These are phyloP conservation scores for Coprinopsis marcescibilis DNA, from an alignment of 768 basidiomycete genomes.

Conservation along the genomic window DNA sequence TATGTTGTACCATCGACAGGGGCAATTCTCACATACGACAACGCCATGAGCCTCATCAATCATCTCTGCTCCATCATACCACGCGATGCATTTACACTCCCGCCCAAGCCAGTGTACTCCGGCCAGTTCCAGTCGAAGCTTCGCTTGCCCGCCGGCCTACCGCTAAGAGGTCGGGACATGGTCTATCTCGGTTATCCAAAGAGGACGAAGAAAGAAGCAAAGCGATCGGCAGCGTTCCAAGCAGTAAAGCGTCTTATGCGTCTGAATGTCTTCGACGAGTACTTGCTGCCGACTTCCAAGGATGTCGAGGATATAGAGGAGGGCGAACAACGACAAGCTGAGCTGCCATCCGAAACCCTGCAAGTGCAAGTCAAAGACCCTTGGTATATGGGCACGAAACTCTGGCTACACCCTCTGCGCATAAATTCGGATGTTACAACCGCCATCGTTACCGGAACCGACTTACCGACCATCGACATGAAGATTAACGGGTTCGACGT, in stretches of 20 bases:
- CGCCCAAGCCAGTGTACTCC: slow-evolving; percentile 52
- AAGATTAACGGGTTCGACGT: slow-evolving; percentile 29
- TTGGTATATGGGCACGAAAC: slow-evolving; percentile 49
- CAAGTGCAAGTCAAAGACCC: slow-evolving; percentile 59
- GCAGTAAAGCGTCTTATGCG: slow-evolving; percentile 66
- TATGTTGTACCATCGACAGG: slow-evolving; percentile 68
- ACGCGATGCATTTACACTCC: slow-evolving; percentile 60
- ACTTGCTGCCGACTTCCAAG: slow-evolving; percentile 66
- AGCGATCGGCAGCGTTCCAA: slow-evolving; percentile 74
- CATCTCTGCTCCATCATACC: slow-evolving; percentile 77
- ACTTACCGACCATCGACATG: slow-evolving; percentile 44
- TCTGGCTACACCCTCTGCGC: slow-evolving; percentile 61
- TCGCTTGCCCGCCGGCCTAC: slow-evolving; percentile 62
- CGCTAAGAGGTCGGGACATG: slow-evolving; percentile 50
- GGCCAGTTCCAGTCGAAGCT: slow-evolving; percentile 56
- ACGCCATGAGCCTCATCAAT: slow-evolving; percentile 63
- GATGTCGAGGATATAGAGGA: slow-evolving; percentile 41
- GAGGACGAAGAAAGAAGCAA: slow-evolving; percentile 74
- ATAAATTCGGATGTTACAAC: slow-evolving; percentile 45
- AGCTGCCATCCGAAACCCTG: slow-evolving; percentile 44
- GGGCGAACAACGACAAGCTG: slow-evolving; percentile 18
- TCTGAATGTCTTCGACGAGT: slow-evolving; percentile 77
- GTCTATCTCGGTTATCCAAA: slow-evolving; percentile 53
- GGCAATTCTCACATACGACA: slow-evolving; percentile 76
- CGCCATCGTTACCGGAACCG: slow-evolving; percentile 64